Evolutionary conservation across 352 stramenopile genomes (phyloP).

Genomic region (Phytophthora tentaculata): DNA sequence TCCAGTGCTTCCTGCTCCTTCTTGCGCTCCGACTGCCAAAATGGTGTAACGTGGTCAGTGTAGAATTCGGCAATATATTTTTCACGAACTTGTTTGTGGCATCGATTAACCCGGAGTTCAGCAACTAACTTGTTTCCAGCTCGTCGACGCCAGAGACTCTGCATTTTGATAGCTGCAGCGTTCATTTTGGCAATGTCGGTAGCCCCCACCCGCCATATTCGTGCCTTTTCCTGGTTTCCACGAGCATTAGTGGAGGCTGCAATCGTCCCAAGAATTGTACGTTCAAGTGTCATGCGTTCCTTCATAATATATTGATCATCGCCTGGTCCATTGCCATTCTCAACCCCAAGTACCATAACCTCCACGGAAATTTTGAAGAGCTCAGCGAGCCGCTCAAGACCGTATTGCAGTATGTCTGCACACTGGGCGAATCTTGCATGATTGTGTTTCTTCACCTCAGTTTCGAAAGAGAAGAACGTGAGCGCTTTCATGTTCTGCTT

Average conservation of each 20-base stretch:
- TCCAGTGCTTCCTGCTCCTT: conserved; percentile 61
- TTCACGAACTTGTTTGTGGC: conserved; percentile 40
- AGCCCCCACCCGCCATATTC: conserved; percentile 35
- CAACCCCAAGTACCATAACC: conserved; percentile 35
- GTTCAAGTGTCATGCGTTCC: conserved; percentile 14
- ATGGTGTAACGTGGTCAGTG: conserved; percentile 58
- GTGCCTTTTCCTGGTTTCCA: conserved; percentile 36
- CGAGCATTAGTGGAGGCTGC: conserved; percentile 18
- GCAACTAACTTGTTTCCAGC: conserved; percentile 50
- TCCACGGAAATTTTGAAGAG: conserved; percentile 58
- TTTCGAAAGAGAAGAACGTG: conserved; percentile 55
- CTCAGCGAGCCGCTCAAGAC: conserved; percentile 64
- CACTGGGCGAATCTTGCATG: conserved; percentile 46
- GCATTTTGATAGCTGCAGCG: conserved; percentile 40
- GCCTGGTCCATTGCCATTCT: conserved; percentile 1
- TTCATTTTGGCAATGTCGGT: conserved; percentile 49
- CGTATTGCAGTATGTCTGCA: conserved; percentile 66
- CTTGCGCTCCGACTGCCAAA: conserved; percentile 72
- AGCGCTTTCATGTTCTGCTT: conserved; percentile 65
- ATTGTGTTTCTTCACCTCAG: conserved; percentile 60
- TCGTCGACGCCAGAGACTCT: conserved; percentile 63
- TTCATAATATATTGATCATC: neutral
- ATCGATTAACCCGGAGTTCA: conserved; percentile 40
- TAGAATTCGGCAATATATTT: conserved; percentile 68
- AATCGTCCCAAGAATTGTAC: conserved; percentile 26